These are phyloP conservation scores for Gossypium bickii DNA, from an alignment of 345 rosid species.

Conservation along the genomic window DNA sequence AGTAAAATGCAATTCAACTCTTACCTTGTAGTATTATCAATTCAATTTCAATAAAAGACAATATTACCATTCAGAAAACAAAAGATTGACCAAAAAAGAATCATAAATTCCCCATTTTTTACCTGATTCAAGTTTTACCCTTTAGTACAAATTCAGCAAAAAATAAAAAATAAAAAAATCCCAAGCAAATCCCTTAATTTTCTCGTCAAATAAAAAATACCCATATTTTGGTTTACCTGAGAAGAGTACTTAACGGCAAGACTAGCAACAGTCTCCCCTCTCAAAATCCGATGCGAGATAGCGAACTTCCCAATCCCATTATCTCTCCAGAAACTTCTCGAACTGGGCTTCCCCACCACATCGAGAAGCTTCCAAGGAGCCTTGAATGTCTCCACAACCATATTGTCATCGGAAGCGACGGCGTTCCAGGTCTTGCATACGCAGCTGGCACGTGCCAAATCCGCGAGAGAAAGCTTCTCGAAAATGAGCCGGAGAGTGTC, in stretches of 20 bases:
- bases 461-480: constrained; percentile 47
- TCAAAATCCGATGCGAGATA: constrained; percentile 60
- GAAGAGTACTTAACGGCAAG: constrained; percentile 88
- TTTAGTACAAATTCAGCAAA: background rate
- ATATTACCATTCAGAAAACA: background rate
- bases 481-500: constrained; percentile 69
- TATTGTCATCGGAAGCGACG: constrained; percentile 46
- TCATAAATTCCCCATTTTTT: background rate
- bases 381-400: constrained; percentile 47
- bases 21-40: background rate
- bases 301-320: constrained; percentile 69
- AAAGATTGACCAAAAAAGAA: background rate
- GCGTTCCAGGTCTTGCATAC: constrained; percentile 65
- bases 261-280: constrained; percentile 63
- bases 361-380: constrained; percentile 63
- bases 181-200: background rate
- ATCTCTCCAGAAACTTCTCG: constrained; percentile 69
- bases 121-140: background rate
- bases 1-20: background rate
- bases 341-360: constrained; percentile 55
- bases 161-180: background rate
- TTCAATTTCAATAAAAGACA: background rate
- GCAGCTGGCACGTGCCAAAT: constrained; percentile 79
- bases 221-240: constrained; percentile 45
- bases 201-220: background rate